These are phyloP conservation scores for Collybiopsis confluens DNA, from an alignment of 768 basidiomycete genomes.

Conservation along the genomic window DNA sequence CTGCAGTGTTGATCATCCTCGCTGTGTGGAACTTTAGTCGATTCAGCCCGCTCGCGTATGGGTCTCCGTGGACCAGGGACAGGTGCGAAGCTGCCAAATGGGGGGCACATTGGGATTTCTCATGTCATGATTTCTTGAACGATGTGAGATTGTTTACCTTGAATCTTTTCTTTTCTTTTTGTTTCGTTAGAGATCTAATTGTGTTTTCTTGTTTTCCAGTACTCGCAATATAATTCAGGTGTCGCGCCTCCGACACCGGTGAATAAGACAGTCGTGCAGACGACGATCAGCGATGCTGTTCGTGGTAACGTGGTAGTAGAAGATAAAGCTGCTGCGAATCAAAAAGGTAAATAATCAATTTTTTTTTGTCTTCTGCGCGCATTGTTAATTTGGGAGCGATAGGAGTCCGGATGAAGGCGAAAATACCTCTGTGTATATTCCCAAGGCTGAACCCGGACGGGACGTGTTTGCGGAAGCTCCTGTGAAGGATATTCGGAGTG, in stretches of 20 bases:
- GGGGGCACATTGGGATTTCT: conserved; percentile 96
- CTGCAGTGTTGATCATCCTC: conserved; percentile 65
- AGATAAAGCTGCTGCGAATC: conserved; percentile 25
- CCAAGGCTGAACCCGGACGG: conserved; percentile 10
- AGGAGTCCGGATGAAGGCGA: conserved; percentile 15
- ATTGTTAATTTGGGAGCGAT: neutral
- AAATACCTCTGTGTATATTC: conserved; percentile 36
- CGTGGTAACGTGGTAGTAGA: conserved; percentile 52
- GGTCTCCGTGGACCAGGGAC: conserved; percentile 77
- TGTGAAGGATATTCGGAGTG: conserved; percentile 35
- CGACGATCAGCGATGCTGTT: conserved; percentile 50
- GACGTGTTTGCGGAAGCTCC: too few relatives aligned
- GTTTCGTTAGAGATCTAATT: neutral
- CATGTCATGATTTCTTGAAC: conserved; percentile 72
- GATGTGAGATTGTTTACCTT: conserved; percentile 57
- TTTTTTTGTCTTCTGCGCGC: neutral
- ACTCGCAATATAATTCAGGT: conserved; percentile 46
- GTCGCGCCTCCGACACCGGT: conserved; percentile 32
- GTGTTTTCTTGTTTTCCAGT: conserved; percentile 31
- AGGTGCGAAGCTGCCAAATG: conserved; percentile 77
- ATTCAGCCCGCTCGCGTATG: conserved; percentile 83
- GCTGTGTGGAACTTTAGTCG: conserved; percentile 75
- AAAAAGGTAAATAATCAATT: conserved; percentile 5
- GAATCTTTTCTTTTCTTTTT: neutral
- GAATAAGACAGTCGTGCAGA: conserved; percentile 30